Evolutionary conservation across 768 basidiomycete species (phyloP).

Genomic region (Brasilioporus rufonigricans): DNA sequence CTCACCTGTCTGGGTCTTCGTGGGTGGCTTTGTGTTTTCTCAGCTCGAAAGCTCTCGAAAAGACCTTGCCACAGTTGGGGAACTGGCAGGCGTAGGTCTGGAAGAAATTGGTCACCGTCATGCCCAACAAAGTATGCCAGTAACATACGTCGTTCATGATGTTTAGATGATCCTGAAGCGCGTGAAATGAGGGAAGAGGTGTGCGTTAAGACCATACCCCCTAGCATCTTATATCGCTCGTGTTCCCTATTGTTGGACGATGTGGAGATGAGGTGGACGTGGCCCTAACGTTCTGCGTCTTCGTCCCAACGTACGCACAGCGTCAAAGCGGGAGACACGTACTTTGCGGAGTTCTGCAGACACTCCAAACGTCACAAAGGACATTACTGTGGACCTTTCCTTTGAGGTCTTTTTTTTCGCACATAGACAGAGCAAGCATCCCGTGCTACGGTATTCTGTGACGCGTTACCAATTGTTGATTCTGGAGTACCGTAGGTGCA

Average conservation of each 20-base stretch:
- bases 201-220: neutral
- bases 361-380: neutral
- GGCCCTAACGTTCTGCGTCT: neutral
- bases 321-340: neutral
- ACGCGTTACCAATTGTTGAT: too few species aligned
- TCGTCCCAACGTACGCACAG: neutral
- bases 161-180: neutral
- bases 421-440: neutral
- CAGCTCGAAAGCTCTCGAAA: slow-evolving; percentile 18
- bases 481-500: too few species aligned
- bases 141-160: neutral
- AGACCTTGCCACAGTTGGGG: slow-evolving; percentile 10
- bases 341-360: neutral
- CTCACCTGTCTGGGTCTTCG: slow-evolving; percentile 11
- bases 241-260: neutral
- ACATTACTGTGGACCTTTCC: neutral
- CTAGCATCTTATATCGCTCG: neutral
- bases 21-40: slow-evolving; percentile 24
- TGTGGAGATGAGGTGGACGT: neutral
- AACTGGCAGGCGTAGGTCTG: slow-evolving; percentile 16
- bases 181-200: neutral
- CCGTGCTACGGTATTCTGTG: too few species aligned
- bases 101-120: neutral
- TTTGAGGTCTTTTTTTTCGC: neutral
- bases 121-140: neutral